Percentiles rank a stretch among this genome's conserved stretches.
Evolutionary conservation across 768 basidiomycete species (phyloP).

Genomic region (Suillus brevipes): DNA sequence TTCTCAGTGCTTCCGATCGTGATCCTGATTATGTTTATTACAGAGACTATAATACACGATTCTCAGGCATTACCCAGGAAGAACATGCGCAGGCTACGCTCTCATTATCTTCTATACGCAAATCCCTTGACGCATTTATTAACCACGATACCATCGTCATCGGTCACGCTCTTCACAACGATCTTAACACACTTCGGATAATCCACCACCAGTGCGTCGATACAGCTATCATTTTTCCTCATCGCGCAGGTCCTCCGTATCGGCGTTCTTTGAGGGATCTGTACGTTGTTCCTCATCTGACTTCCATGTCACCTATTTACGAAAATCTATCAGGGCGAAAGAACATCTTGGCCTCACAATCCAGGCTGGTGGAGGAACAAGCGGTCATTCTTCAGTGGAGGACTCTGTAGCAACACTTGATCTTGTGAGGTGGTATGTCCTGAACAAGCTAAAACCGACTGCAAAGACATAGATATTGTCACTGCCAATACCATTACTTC

Average conservation of each 20-base stretch:
- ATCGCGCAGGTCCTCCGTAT: constrained; percentile 73
- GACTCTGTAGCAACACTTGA: constrained; percentile 89
- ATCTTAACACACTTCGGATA: constrained; percentile 86
- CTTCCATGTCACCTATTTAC: constrained; percentile 5
- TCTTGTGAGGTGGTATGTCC: constrained; percentile 79
- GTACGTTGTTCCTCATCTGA: constrained; percentile 41
- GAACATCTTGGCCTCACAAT: constrained; percentile 82
- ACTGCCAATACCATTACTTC: constrained; percentile 6
- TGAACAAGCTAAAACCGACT: constrained; percentile 51
- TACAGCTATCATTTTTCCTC: constrained; percentile 86
- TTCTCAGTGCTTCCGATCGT: background rate
- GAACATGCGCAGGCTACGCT: constrained; percentile 60
- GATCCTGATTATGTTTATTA: constrained; percentile 8
- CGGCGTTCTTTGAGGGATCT: constrained; percentile 80
- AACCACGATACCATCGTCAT: constrained; percentile 82
- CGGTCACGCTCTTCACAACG: constrained; percentile 92
- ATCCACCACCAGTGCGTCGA: constrained; percentile 86
- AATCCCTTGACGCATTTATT: constrained; percentile 69
- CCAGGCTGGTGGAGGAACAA: constrained; percentile 71
- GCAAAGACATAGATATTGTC: constrained; percentile 13
- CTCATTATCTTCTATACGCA: constrained; percentile 64
- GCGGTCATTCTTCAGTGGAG: constrained; percentile 88
- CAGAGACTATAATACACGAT: constrained; percentile 91
- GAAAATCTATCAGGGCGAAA: constrained; percentile 56
- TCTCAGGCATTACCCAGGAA: constrained; percentile 76